phyloP scores from a whole-genome alignment of 495 filamentous ascomycete genomes.

The Xylaria longipes region DNA sequence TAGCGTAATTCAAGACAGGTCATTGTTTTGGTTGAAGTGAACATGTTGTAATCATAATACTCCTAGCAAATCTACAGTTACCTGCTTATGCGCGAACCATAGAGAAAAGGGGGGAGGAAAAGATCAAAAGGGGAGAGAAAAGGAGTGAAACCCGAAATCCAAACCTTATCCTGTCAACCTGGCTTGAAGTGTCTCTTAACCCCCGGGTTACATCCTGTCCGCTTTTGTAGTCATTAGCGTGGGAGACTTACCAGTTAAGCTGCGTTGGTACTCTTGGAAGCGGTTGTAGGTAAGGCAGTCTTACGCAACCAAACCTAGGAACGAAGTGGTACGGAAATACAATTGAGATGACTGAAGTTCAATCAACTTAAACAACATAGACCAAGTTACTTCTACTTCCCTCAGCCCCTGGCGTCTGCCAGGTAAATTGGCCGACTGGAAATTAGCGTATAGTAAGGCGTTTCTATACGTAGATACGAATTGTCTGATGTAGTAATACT shows the following conservation, averaged over 20 bases:
- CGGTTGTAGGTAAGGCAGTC: neutral
- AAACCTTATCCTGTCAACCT: neutral
- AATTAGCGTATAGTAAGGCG: neutral
- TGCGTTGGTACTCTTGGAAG: neutral
- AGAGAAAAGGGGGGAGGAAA: neutral
- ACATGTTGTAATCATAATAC: neutral
- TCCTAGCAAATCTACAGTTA: neutral
- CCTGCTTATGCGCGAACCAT: neutral
- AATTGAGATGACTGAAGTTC: too few species aligned
- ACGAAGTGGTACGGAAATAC: neutral
- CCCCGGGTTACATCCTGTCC: neutral
- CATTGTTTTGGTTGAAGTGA: neutral
- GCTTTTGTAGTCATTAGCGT: neutral
- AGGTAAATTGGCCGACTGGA: neutral
- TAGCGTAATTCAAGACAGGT: neutral
- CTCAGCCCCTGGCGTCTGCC: neutral
- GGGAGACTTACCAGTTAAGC: neutral
- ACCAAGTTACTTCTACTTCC: neutral
- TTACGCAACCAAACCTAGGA: neutral
- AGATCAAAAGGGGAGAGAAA: neutral
- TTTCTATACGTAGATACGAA: neutral
- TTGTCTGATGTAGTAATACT: neutral
- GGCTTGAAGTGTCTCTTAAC: neutral
- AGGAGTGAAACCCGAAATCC: neutral
- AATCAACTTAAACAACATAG: neutral